Evolutionary conservation across 208 protist genomes (phyloP), one percentile per base, ranked within the genome.

Genomic region (Giardia muris): DNA sequence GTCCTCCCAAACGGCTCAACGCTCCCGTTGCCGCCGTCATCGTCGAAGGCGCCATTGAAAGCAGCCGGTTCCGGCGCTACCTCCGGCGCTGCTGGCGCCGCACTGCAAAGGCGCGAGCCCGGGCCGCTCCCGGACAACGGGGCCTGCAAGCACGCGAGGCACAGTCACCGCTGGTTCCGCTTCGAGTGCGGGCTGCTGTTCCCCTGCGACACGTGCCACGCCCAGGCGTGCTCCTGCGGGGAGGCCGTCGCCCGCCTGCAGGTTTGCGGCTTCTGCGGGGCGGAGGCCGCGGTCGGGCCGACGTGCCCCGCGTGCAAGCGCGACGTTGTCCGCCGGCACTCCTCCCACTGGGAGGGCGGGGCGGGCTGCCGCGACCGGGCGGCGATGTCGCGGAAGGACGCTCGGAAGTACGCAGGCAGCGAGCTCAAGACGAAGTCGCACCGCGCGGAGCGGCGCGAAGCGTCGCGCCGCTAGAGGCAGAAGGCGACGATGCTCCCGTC

Each of bases 131-230:
- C 87, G 1, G 48, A 90, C 43, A 47, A 90, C 4, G 87, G 87
- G 1, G 2, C 43, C 1, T 90, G 87, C 43, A 45, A 90, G 43
- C 87, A 90, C 45, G 2, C 2, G n/a, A 1, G n/a, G n/a, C n/a
- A 47, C n/a, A 47, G 42, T 19, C 48, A 47, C 43, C 1, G 87
- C 2, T 90, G 87, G 87, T 90, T 90, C 43, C 1, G 87, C 1
- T 90, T 90, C n/a, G 87, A 43, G 48, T 90, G 87, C 48, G 87
- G 87, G 42, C 10, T 4, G 1, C 45, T 46, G 2, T 90, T 43
- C 48, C 87, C 87, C 1, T 90, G 87, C 43, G 87, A 90, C n/a
- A 47, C 44, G n/a, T 90, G 87, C 87, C 87, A 90, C 43, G n/a
- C 0, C 48, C 46, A 90, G 48, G 4, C 2, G n/a, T 90, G 87